phyloP scores from a whole-genome alignment of 1,284 basidiomycete genomes.

The Hymenochaete sp. region DNA sequence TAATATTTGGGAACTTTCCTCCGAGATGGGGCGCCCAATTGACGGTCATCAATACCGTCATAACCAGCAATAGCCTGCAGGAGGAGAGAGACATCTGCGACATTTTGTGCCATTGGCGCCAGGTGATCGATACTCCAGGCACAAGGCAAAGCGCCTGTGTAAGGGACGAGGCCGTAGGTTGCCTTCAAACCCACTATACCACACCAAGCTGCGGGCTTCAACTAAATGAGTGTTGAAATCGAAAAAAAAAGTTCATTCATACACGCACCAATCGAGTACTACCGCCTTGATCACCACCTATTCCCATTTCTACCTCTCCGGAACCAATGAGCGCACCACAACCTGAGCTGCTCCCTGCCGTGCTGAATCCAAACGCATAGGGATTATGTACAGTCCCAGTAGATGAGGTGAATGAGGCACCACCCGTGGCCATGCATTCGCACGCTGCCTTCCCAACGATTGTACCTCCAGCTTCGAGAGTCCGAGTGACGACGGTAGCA shows the following conservation, averaged over 20 bases:
- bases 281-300: slow-evolving; percentile 42
- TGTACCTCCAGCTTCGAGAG: slow-evolving; percentile 35
- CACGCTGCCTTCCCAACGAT: slow-evolving; percentile 36
- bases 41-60: slow-evolving; percentile 40
- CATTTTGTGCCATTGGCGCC: slow-evolving; percentile 31
- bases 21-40: slow-evolving; percentile 34
- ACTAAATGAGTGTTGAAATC: background rate
- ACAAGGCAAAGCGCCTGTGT: slow-evolving; percentile 37
- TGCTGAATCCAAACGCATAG: slow-evolving; percentile 34
- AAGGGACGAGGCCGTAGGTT: slow-evolving; percentile 41
- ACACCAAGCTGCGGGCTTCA: slow-evolving; percentile 33
- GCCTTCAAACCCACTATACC: slow-evolving; percentile 44
- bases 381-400: slow-evolving; percentile 37
- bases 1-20: slow-evolving; percentile 32
- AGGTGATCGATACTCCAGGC: slow-evolving; percentile 35
- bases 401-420: slow-evolving; percentile 31
- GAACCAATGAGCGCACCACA: slow-evolving; percentile 36
- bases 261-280: slow-evolving; percentile 31
- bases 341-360: slow-evolving; percentile 39
- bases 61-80: slow-evolving; percentile 39
- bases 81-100: slow-evolving; percentile 36
- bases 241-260: background rate
- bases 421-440: slow-evolving; percentile 33
- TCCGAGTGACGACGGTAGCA: slow-evolving; percentile 28
- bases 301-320: slow-evolving; percentile 36